Percentiles rank a stretch among this genome's conserved stretches.
phyloP scores from a whole-genome alignment of 2,329 filamentous ascomycete genomes.

The Colletotrichum tropicicola region DNA sequence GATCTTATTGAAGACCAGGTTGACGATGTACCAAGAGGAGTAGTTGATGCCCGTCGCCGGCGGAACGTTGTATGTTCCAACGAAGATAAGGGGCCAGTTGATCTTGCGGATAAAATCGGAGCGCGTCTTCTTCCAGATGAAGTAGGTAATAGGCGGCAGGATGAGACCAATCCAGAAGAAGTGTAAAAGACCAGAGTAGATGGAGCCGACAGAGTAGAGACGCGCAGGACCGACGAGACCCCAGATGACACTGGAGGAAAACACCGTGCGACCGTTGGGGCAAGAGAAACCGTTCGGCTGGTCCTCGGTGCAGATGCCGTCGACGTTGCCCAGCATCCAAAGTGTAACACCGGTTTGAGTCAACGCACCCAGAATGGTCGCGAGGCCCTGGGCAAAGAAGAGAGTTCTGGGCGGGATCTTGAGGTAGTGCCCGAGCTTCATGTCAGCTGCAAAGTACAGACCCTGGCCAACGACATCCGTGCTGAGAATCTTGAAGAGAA shows the following conservation, averaged over 20 bases:
- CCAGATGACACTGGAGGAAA: slow-evolving; percentile 69
- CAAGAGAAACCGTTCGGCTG: slow-evolving; percentile 63
- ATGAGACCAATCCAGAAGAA: slow-evolving; percentile 62
- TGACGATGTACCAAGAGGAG: slow-evolving; percentile 62
- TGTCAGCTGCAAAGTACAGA: slow-evolving; percentile 55
- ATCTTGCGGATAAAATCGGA: slow-evolving; percentile 56
- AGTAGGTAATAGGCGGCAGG: slow-evolving; percentile 57
- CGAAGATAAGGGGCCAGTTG: slow-evolving; percentile 62
- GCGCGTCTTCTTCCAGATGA: slow-evolving; percentile 55
- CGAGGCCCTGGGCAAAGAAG: slow-evolving; percentile 70
- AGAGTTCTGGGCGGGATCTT: slow-evolving; percentile 66
- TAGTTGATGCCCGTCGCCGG: slow-evolving; percentile 66
- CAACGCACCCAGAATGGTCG: slow-evolving; percentile 48
- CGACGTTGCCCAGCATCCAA: slow-evolving; percentile 52
- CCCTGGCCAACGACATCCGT: slow-evolving; percentile 45
- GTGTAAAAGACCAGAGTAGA: slow-evolving; percentile 59
- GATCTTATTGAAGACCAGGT: slow-evolving; percentile 62
- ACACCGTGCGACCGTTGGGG: slow-evolving; percentile 67
- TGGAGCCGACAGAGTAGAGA: slow-evolving; percentile 45
- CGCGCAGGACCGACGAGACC: slow-evolving; percentile 60
- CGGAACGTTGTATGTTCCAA: slow-evolving; percentile 57
- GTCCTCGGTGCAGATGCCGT: slow-evolving; percentile 57
- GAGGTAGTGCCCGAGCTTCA: slow-evolving; percentile 57
- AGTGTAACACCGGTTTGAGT: slow-evolving; percentile 45
- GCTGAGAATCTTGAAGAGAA: slow-evolving; percentile 42